These are phyloP conservation scores for Cymbopogon flexuosus DNA, from an alignment of 202 grass and related monocot species.

Conservation along the genomic window DNA sequence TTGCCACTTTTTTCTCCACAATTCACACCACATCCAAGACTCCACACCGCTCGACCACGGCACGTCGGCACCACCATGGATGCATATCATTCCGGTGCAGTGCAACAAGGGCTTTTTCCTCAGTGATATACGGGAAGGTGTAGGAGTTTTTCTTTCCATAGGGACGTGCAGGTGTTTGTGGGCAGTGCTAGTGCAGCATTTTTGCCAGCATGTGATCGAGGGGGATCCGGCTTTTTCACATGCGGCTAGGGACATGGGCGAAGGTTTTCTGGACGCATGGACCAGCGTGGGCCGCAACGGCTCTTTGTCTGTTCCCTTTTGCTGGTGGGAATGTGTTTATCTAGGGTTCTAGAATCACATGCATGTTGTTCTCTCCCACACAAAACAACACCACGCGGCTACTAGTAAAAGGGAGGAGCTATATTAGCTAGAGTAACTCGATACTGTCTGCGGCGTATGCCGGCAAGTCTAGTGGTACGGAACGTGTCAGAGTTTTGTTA, in stretches of 20 bases:
- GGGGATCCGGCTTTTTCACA: background rate
- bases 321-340: background rate
- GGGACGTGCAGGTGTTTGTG: background rate
- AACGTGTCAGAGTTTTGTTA: background rate
- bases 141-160: background rate
- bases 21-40: background rate
- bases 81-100: background rate
- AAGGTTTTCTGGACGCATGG: conserved; percentile 31
- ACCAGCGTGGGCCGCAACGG: background rate
- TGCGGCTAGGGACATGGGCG: conserved; percentile 11
- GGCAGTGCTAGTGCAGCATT: background rate
- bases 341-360: conserved; percentile 17
- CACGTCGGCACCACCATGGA: background rate
- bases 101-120: background rate
- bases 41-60: background rate
- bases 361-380: background rate
- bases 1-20: background rate
- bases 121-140: background rate
- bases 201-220: background rate
- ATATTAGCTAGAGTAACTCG: background rate
- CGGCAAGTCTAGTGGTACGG: background rate
- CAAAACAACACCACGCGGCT: background rate
- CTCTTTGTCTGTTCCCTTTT: background rate
- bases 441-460: background rate
- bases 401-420: too few relatives aligned